Evolutionary conservation across 805 yeast species (phyloP), one percentile per base, ranked within the genome.

Genomic region (Wickerhamomyces rabaulensis): DNA sequence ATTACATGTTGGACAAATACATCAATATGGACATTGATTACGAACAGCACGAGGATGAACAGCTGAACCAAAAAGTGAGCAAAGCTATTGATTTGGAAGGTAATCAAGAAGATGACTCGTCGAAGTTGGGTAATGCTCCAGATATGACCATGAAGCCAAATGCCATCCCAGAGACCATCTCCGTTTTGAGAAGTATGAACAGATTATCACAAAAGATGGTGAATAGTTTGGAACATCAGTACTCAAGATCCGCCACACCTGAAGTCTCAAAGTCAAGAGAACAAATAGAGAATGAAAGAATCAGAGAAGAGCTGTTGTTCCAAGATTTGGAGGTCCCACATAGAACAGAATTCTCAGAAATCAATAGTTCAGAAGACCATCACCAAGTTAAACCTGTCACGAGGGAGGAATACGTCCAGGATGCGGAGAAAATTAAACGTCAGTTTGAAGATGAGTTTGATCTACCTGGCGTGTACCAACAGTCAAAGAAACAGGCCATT

Each of bases 131-230:
- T 1, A 87, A 88, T 59, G 72, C 74, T 19, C 96, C 97, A 0
- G 97, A 92, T 66, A 71, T 87, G 45, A 92, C 97, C 7, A 92
- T 92, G 98, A 73, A 70, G 47, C 67, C 70, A 9, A 70, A 76
- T 47, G 80, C 82, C 40, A 66, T 72, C 37, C 76, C 76, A 40
- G 96, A 87, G 52, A 79, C 90, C 55, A 74, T 87, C 16, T 79
- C 85, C 16, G 80, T 90, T 17, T 73, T 94, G 69, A 76, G 85
- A 54, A 88, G 95, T 51, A 90, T 92, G 94, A 92, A 92, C 66
- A 78, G 90, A 49, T 69, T 92, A 42, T 84, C 95, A 60, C 81
- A 87, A 48, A 80, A 90, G 53, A 84, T 92, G 85, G 79, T 92
- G 52, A 71, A 73, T 40, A 75, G 79, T 37, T 60, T 75, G 52